Evolutionary conservation across 2,329 filamentous ascomycete species (phyloP).

Genomic region (Verticillium klebahnii): DNA sequence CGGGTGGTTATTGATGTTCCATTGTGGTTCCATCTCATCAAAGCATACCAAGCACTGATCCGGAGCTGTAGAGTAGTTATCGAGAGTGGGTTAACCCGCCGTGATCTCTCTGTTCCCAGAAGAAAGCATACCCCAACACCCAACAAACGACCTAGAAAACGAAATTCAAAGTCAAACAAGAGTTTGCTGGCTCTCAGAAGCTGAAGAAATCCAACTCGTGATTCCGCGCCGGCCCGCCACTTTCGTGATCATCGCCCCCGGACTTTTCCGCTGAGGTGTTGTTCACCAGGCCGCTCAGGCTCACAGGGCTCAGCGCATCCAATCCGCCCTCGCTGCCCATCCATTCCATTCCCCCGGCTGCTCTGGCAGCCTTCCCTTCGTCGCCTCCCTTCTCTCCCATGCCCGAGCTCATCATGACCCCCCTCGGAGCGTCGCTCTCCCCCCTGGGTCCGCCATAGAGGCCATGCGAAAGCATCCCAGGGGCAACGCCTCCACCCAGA

Average conservation of each 20-base stretch:
- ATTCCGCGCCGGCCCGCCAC: conserved; percentile 20
- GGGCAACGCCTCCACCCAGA: conserved; percentile 7
- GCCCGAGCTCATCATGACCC: neutral
- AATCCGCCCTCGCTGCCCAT: conserved; percentile 12
- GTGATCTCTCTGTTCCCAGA: neutral
- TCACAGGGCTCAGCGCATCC: conserved; percentile 22
- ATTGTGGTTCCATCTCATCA: neutral
- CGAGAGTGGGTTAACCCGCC: neutral
- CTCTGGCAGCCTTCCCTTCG: neutral
- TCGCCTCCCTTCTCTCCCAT: neutral
- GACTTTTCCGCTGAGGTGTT: conserved; percentile 19
- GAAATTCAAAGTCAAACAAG: neutral
- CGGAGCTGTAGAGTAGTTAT: neutral
- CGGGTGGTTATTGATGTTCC: neutral
- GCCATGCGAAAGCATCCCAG: neutral
- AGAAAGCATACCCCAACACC: neutral
- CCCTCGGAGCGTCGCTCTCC: neutral
- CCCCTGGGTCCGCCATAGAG: neutral
- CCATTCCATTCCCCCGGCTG: conserved; percentile 17
- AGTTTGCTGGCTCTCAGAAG: conserved; percentile 14
- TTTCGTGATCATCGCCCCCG: conserved; percentile 3
- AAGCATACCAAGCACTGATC: neutral
- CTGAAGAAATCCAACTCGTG: conserved; percentile 36
- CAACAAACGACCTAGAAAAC: neutral
- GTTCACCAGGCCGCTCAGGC: conserved; percentile 24